phyloP scores from a whole-genome alignment of 768 basidiomycete genomes.

The Suillus subalutaceus region DNA sequence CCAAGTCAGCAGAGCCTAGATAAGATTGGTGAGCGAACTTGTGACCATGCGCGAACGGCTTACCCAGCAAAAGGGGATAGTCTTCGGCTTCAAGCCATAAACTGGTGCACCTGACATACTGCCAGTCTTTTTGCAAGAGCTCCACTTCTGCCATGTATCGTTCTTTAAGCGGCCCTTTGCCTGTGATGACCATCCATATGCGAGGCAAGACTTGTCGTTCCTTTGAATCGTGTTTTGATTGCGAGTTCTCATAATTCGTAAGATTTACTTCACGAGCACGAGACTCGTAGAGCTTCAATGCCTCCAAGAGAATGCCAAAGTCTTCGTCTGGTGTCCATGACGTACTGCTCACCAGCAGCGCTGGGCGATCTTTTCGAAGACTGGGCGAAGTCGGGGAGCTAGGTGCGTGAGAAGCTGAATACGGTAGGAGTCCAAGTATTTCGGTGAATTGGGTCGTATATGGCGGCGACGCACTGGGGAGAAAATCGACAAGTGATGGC shows the following conservation, averaged over 20 bases:
- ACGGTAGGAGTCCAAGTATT: slow-evolving; percentile 11
- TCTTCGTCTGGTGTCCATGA: slow-evolving; percentile 99
- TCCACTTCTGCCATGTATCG: slow-evolving; percentile 73
- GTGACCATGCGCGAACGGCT: slow-evolving; percentile 16
- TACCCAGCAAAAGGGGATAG: slow-evolving; percentile 87
- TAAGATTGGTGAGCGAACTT: slow-evolving; percentile 2
- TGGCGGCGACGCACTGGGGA: slow-evolving; percentile 53
- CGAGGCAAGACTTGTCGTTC: slow-evolving; percentile 57
- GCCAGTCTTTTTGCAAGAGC: slow-evolving; percentile 66
- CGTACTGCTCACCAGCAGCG: slow-evolving; percentile 87
- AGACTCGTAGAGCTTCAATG: slow-evolving; percentile 70
- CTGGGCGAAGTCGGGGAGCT: slow-evolving; percentile 40
- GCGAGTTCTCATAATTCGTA: slow-evolving; percentile 4
- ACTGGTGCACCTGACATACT: slow-evolving; percentile 76
- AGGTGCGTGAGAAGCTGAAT: slow-evolving; percentile 32
- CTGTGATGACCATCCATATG: slow-evolving; percentile 84
- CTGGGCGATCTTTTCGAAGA: slow-evolving; percentile 76
- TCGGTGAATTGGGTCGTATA: slow-evolving; percentile 68
- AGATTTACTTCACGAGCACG: slow-evolving; percentile 45
- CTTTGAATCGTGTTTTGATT: slow-evolving; percentile 15
- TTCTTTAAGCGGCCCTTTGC: slow-evolving; percentile 80
- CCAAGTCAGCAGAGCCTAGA: slow-evolving; percentile 87
- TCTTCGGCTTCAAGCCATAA: slow-evolving; percentile 90
- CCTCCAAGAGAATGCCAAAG: slow-evolving; percentile 80
- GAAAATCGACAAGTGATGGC: slow-evolving; percentile 46